Evolutionary conservation across 306 rosid genomes (phyloP).

Genomic region (Acacia confusa): DNA sequence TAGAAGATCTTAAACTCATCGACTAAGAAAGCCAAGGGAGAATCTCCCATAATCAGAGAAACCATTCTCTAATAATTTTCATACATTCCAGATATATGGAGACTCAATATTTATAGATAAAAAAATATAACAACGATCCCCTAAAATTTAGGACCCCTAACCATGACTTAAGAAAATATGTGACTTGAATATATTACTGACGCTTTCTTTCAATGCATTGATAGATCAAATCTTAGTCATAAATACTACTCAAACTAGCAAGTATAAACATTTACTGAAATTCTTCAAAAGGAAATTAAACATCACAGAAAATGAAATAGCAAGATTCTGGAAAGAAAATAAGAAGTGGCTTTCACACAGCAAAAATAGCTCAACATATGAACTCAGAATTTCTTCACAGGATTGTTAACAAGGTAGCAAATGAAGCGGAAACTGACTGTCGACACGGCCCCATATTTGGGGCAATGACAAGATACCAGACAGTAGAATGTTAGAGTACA

Average conservation of each 20-base stretch:
- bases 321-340: not conserved
- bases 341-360: not conserved
- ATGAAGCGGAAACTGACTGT: not conserved
- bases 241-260: not conserved
- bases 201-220: not conserved
- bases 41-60: too few species aligned
- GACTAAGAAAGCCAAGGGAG: too few species aligned
- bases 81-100: too few species aligned
- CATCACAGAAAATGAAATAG: not conserved
- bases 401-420: not conserved
- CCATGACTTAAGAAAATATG: too few species aligned
- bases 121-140: too few species aligned
- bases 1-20: too few species aligned
- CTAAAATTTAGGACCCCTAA: too few species aligned
- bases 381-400: not conserved
- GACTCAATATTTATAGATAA: too few species aligned
- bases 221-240: not conserved
- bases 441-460: not conserved
- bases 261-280: not conserved
- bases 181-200: not conserved
- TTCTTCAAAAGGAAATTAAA: not conserved
- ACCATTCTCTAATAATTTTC: too few species aligned
- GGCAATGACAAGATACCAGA: not conserved
- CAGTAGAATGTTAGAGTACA: conserved; percentile 15
- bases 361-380: not conserved